A percentile compares a stretch with the other conserved stretches of the same genome.
Conservation (phyloP, 2,329 filamentous ascomycete genomes). For the Hirsutella rhossiliensis region DNA sequence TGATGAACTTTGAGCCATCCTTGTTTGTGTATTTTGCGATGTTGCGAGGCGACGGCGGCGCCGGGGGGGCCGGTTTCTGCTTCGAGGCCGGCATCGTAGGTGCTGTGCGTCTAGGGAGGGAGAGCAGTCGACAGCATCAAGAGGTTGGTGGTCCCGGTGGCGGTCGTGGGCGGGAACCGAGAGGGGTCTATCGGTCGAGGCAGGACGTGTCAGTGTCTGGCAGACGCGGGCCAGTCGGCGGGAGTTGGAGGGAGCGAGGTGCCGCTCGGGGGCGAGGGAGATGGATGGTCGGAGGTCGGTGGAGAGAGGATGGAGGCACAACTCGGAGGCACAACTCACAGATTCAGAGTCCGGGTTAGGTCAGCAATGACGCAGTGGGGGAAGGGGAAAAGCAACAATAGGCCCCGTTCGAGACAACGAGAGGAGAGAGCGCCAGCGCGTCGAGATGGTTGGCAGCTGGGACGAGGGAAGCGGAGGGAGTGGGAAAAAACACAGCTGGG, state of each 20-base stretch:
- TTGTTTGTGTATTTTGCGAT: conserved; percentile 55
- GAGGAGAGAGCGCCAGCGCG: conserved; percentile 1
- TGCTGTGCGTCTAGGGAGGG: conserved; percentile 19
- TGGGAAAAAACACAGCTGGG: neutral
- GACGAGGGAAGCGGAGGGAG: neutral
- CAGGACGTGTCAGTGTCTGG: neutral
- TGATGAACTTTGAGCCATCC: conserved; percentile 59
- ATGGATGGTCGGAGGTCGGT: conserved; percentile 4
- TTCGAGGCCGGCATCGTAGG: conserved; percentile 39
- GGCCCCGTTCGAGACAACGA: neutral
- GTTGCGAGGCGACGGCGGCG: conserved; percentile 38
- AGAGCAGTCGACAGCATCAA: conserved; percentile 26
- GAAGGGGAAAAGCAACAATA: neutral
- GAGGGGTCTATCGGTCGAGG: neutral
- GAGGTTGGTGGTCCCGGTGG: conserved; percentile 6
- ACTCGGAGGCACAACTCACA: too few species aligned
- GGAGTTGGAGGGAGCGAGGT: neutral
- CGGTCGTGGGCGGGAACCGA: neutral
- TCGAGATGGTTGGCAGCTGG: neutral
- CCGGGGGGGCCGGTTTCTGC: conserved; percentile 34
- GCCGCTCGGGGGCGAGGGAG: conserved; percentile 1
- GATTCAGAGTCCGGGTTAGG: conserved; percentile 19
- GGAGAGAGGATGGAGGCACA: conserved; percentile 13
- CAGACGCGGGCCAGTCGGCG: neutral
- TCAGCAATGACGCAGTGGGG: conserved; percentile 26